Evolutionary conservation across 495 filamentous ascomycete species (phyloP).

Genomic region (Penicillium crystallinum): DNA sequence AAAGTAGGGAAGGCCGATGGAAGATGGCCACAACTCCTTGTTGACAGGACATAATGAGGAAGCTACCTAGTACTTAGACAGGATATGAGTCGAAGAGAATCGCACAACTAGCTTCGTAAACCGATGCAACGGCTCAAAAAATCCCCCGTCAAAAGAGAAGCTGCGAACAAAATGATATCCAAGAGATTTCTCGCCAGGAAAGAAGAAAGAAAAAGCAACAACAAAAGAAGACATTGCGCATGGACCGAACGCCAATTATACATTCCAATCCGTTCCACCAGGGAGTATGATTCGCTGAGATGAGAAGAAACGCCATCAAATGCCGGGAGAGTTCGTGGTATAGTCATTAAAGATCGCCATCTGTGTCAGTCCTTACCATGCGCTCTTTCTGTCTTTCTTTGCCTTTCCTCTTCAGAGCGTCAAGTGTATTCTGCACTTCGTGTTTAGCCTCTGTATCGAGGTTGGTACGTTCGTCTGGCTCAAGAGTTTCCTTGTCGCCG

Average conservation of each 20-base stretch:
- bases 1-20: background rate
- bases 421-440: slow-evolving; percentile 67
- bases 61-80: background rate
- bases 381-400: slow-evolving; percentile 25
- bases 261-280: background rate
- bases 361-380: slow-evolving; percentile 16
- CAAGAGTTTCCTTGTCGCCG: slow-evolving; percentile 52
- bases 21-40: background rate
- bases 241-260: slow-evolving; percentile 10
- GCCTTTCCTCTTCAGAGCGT: slow-evolving; percentile 19
- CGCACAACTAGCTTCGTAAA: background rate
- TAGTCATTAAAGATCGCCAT: slow-evolving; percentile 23
- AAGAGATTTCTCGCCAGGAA: background rate
- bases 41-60: background rate
- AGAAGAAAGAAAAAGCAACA: background rate
- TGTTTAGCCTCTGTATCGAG: slow-evolving; percentile 67
- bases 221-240: slow-evolving; percentile 1
- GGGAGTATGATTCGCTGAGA: slow-evolving; percentile 1
- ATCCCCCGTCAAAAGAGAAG: background rate
- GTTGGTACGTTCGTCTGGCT: slow-evolving; percentile 50
- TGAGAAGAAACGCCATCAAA: slow-evolving; percentile 24
- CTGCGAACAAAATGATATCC: background rate
- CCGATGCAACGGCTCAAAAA: background rate
- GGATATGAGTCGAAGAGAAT: background rate
- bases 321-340: slow-evolving; percentile 13